Evolutionary conservation across 2,329 filamentous ascomycete genomes (phyloP), one percentile per base, ranked within the genome.

Genomic region (Ceratocystis cubensis): DNA sequence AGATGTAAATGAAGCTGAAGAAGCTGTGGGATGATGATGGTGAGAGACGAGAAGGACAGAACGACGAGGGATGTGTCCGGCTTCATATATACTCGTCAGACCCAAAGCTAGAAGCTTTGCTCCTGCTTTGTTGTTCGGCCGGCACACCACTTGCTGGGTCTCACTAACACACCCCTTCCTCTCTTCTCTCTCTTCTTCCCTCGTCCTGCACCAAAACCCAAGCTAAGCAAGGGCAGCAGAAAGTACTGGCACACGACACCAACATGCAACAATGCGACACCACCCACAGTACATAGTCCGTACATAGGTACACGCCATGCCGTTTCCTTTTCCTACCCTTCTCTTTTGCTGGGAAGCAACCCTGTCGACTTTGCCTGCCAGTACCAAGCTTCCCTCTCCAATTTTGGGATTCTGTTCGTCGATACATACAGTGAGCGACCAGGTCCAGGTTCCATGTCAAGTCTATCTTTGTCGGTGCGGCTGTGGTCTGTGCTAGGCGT

Each of bases 391-490:
- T 57, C 53, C 53, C 56, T 59, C 56, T 30, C 56, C 56, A 59
- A 59, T 59, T 59, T 59, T 59, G 56, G 56, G 56, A 59, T 59
- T 59, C 56, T 56, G 25, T 33, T 22, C 20, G n/a, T 59, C 20
- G 3, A 30, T n/a, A 57, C 53, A 59, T 59, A 37, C 56, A 59
- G 25, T 22, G 25, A 33, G 25, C 37, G 37, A 59, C 56, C 17
- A n/a, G 56, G 56, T 33, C 56, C 56, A 59, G 28, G 56, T 59
- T 59, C 56, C 28, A 59, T 59, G 56, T 59, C 56, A 59, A 59
- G 56, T 59, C 56, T 59, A 59, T 59, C 56, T 59, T 59, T 59
- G 56, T 59, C 56, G 56, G 56, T 59, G 56, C 56, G 56, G 28
- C 56, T 59, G 56, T 59, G 56, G 56, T 37, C 56, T 59, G 56